Evolutionary conservation across 139 green algal species (phyloP).

Genomic region (Volvox reticuliferus): DNA sequence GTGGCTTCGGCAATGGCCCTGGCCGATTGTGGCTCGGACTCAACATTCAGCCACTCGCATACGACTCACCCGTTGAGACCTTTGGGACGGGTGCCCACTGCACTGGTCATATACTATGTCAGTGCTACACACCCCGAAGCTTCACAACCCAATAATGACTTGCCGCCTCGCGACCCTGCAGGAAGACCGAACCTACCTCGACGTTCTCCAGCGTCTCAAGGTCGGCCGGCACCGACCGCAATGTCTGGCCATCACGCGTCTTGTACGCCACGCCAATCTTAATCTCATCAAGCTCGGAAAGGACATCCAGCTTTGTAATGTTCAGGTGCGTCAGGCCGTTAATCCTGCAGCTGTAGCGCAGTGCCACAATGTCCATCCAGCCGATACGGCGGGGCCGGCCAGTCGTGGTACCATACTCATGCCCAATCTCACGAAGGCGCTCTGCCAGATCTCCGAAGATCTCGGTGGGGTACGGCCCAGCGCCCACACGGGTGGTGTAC

Average conservation of each 20-base stretch:
- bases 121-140: too few relatives aligned
- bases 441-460: conserved; percentile 91
- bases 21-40: too few relatives aligned
- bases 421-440: conserved; percentile 80
- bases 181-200: conserved; percentile 58
- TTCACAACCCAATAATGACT: too few relatives aligned
- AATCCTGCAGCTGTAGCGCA: conserved; percentile 81
- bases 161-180: too few relatives aligned
- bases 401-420: conserved; percentile 99
- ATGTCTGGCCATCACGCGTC: conserved; percentile 43
- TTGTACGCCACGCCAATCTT: conserved; percentile 82
- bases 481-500: conserved; percentile 98
- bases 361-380: conserved; percentile 97
- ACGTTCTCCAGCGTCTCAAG: conserved; percentile 79
- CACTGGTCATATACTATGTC: too few relatives aligned
- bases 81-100: too few relatives aligned
- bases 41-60: too few relatives aligned
- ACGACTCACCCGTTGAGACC: too few relatives aligned
- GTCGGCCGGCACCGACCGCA: conserved; percentile 80
- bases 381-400: conserved; percentile 94
- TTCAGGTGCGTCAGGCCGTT: conserved; percentile 98
- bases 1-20: too few relatives aligned
- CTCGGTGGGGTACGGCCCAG: conserved; percentile 98
- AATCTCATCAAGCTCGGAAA: conserved; percentile 90
- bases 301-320: conserved; percentile 99